Conservation (phyloP, 768 basidiomycete genomes). For the Suillus luteus region DNA sequence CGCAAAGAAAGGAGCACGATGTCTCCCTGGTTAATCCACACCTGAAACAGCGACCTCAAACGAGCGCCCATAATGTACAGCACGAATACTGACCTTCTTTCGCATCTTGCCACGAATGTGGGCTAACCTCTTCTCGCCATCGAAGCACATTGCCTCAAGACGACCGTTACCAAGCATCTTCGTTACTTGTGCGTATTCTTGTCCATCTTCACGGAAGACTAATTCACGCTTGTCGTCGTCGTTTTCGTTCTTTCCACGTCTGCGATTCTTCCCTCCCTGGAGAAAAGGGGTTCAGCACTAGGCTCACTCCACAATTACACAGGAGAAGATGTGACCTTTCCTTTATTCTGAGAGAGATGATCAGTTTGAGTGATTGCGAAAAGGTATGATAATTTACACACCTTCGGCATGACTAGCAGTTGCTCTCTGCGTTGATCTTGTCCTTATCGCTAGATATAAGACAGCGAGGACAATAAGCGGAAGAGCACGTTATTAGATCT, state of each 20-base stretch:
- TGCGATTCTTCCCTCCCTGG: slow-evolving; percentile 98
- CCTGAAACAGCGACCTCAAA: slow-evolving; percentile 47
- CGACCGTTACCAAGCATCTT: slow-evolving; percentile 99
- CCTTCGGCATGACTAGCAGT: slow-evolving; percentile 51
- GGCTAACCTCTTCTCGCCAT: slow-evolving; percentile 95
- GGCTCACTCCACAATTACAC: background rate
- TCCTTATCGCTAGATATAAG: slow-evolving; percentile 8
- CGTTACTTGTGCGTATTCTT: slow-evolving; percentile 96
- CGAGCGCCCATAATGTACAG: background rate
- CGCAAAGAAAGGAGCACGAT: slow-evolving; percentile 93
- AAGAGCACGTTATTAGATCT: background rate
- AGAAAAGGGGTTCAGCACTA: slow-evolving; percentile 3
- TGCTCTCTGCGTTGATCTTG: slow-evolving; percentile 20
- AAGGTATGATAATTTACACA: slow-evolving; percentile 22
- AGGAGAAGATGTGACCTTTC: slow-evolving; percentile 53
- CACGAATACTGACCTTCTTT: slow-evolving; percentile 76
- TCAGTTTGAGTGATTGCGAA: slow-evolving; percentile 16
- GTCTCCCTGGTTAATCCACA: slow-evolving; percentile 99
- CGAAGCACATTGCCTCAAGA: slow-evolving; percentile 95
- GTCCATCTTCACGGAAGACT: slow-evolving; percentile 97
- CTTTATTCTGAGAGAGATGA: slow-evolving; percentile 56
- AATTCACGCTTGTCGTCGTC: slow-evolving; percentile 98
- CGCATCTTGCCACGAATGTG: slow-evolving; percentile 99
- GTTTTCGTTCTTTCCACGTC: slow-evolving; percentile 99
- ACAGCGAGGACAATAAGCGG: slow-evolving; percentile 5